phyloP scores from a whole-genome alignment of 2,329 filamentous ascomycete genomes.

The Mycocentrospora acerina region DNA sequence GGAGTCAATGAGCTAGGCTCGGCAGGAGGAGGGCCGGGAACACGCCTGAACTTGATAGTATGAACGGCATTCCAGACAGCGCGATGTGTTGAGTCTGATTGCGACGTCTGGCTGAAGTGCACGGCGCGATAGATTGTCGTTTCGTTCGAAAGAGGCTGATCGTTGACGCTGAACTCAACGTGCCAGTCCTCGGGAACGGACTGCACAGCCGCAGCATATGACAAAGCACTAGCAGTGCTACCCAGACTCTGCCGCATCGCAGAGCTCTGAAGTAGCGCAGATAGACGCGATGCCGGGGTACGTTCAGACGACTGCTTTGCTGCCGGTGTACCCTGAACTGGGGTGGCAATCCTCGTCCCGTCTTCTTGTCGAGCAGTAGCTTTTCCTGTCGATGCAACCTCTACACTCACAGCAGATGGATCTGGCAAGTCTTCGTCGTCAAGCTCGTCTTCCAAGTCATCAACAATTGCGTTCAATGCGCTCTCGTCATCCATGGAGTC shows the following conservation, averaged over 20 bases:
- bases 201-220: slow-evolving; percentile 83
- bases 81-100: slow-evolving; percentile 67
- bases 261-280: slow-evolving; percentile 34
- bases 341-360: slow-evolving; percentile 81
- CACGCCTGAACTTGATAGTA: slow-evolving; percentile 86
- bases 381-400: slow-evolving; percentile 81
- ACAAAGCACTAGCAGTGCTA: slow-evolving; percentile 59
- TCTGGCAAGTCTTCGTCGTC: slow-evolving; percentile 70
- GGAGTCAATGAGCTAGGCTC: slow-evolving; percentile 67
- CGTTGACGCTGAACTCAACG: slow-evolving; percentile 89
- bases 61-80: slow-evolving; percentile 91
- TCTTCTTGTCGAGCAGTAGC: slow-evolving; percentile 91
- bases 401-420: slow-evolving; percentile 86
- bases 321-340: slow-evolving; percentile 58
- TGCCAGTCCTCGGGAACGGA: slow-evolving; percentile 90
- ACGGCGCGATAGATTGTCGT: slow-evolving; percentile 96
- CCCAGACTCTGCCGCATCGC: slow-evolving; percentile 34
- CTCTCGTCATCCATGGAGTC: slow-evolving; percentile 66
- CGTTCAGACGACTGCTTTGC: slow-evolving; percentile 32
- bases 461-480: slow-evolving; percentile 81
- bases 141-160: slow-evolving; percentile 80
- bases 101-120: slow-evolving; percentile 65
- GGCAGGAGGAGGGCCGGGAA: slow-evolving; percentile 76
- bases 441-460: slow-evolving; percentile 80
- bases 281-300: slow-evolving; percentile 32